Evolutionary conservation across 768 basidiomycete species (phyloP), one percentile per base, ranked within the genome.

Genomic region (Trametes meyenii): DNA sequence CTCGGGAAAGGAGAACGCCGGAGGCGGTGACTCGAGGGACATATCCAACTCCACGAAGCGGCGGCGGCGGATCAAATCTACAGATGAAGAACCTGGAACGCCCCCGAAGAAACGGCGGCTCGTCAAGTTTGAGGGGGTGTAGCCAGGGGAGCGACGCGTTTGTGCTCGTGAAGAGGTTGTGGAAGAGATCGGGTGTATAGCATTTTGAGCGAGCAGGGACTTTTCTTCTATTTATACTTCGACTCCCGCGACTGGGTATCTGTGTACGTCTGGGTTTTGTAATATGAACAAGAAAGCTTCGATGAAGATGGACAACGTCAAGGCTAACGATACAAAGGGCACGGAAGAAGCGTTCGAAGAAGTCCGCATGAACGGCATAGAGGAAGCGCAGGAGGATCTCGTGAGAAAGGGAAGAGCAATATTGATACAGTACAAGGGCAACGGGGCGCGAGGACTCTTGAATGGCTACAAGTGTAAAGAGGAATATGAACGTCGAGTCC

Each of bases 61-160:
- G 19, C 57, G 49, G n/a, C 62, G 62, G 24, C 46, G 50, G 48
- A 55, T 55, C 14, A 43, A 48, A 21, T 40, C 52, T 39, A 52
- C 52, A 35, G 57, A 61, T 17, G 45, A 46, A 1, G 57, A 55
- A 23, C 46, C 57, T 12, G 60, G 71, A 40, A 75, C 75, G n/a
- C 72, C 71, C 50, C 75, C 74, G 11, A 74, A 65, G 69, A 77
- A 75, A 67, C 73, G 69, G 62, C 79, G 81, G 42, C 19, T 64
- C 21, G 53, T 60, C 13, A 53, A 56, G 36, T 40, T 59, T 21
- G 49, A 58, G 53, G 58, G 55, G 49, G 39, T 21, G 46, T 61
- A 39, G 33, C 1, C 21, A 35, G 14, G 44, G 26, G 8, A 17
- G 49, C 10, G 48, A 21, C n/a, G 16, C 50, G 33, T 23, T 21